Evolutionary conservation across 495 filamentous ascomycete genomes (phyloP).

Genomic region (Pyrenula massariospora): DNA sequence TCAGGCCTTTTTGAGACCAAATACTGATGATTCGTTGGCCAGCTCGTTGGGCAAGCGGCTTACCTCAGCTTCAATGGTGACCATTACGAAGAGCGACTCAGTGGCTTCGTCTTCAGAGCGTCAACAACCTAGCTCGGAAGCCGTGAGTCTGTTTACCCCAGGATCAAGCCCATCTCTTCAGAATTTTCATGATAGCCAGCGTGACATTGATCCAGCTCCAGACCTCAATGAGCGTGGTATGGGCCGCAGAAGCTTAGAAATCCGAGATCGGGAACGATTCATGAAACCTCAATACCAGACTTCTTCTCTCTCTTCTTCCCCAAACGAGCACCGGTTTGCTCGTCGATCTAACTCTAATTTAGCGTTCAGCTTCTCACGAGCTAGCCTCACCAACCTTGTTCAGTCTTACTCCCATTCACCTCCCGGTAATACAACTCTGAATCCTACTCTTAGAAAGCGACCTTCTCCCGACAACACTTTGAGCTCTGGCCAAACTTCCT

Average conservation of each 20-base stretch:
- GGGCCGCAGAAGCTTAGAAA: neutral
- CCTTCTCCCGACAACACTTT: neutral
- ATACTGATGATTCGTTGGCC: neutral
- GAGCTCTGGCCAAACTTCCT: neutral
- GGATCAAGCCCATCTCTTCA: neutral
- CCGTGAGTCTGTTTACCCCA: neutral
- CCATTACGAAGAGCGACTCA: neutral
- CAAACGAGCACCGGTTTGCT: slow-evolving; percentile 42
- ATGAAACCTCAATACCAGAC: slow-evolving; percentile 9
- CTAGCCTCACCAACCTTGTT: neutral
- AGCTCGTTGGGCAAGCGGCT: neutral
- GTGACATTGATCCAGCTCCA: neutral
- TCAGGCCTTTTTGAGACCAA: neutral
- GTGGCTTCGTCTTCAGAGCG: neutral
- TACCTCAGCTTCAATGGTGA: neutral
- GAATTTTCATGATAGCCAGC: neutral
- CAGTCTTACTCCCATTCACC: neutral
- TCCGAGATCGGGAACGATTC: neutral
- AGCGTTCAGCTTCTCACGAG: slow-evolving; percentile 10
- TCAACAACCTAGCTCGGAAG: neutral
- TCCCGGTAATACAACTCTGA: neutral
- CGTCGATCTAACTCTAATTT: slow-evolving; percentile 41
- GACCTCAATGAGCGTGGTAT: neutral
- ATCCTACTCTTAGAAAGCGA: neutral
- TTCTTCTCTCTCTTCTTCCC: slow-evolving; percentile 62